These are phyloP conservation scores for Peronospora belbahrii DNA, from an alignment of 352 stramenopile genomes.

Conservation along the genomic window DNA sequence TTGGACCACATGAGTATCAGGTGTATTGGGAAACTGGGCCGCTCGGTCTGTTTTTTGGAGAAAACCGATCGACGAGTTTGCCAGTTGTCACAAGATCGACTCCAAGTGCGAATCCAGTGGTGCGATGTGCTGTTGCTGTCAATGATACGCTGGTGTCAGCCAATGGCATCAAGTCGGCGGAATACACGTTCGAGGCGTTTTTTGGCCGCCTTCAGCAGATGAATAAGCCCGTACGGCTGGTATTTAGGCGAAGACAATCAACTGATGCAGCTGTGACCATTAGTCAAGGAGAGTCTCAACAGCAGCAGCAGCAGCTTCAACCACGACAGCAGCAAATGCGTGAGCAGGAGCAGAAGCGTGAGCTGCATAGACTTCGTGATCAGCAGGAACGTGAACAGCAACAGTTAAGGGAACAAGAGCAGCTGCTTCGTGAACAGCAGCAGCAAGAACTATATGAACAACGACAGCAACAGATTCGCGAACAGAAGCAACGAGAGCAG, in stretches of 20 bases:
- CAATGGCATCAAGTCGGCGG: conserved; percentile 57
- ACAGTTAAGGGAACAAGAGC: conserved; percentile 3
- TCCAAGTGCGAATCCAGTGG: conserved; percentile 52
- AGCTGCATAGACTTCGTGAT: conserved; percentile 14
- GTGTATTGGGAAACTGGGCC: conserved; percentile 77
- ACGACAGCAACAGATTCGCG: conserved; percentile 13
- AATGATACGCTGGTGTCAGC: conserved; percentile 77
- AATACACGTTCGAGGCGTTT: conserved; percentile 77
- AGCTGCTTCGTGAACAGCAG: conserved; percentile 12
- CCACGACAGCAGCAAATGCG: conserved; percentile 19
- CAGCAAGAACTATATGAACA: conserved; percentile 7
- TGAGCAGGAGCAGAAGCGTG: conserved; percentile 19
- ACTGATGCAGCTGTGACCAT: conserved; percentile 27
- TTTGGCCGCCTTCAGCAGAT: conserved; percentile 77
- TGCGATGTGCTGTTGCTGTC: conserved; percentile 59
- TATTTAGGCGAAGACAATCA: conserved; percentile 45
- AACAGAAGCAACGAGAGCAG: conserved; percentile 13
- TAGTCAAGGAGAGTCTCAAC: conserved; percentile 26
- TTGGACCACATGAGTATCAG: conserved; percentile 43
- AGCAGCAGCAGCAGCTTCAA: conserved; percentile 19
- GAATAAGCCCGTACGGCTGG: conserved; percentile 74
- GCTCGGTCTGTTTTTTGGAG: conserved; percentile 78
- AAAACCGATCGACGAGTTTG: conserved; percentile 56
- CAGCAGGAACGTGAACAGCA: conserved; percentile 19
- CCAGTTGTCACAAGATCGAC: conserved; percentile 76